Evolutionary conservation across 305 asterid genomes (phyloP).

Genomic region (Fraxinus velutina): DNA sequence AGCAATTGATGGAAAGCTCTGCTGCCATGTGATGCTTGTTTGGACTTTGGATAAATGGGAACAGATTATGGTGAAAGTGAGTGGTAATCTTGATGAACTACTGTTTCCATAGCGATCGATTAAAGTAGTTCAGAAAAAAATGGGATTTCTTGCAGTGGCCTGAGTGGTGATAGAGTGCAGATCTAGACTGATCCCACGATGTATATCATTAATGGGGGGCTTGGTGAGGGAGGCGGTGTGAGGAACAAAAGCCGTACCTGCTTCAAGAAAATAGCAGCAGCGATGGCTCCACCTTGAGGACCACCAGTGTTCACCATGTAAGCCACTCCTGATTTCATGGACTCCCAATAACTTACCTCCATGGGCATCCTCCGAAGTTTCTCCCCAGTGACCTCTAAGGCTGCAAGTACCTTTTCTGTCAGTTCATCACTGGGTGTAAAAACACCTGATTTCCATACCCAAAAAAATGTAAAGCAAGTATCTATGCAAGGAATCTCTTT

Average conservation of each 20-base stretch:
- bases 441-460: conserved; percentile 43
- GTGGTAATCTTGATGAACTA: not conserved
- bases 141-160: not conserved
- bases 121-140: too few relatives aligned
- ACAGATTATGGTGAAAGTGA: not conserved
- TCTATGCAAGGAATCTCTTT: not conserved
- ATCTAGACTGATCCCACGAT: not conserved
- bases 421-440: conserved; percentile 87
- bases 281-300: conserved; percentile 86
- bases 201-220: not conserved
- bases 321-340: conserved; percentile 90
- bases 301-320: conserved; percentile 94
- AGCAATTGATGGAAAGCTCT: not conserved
- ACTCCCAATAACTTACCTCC: conserved; percentile 90
- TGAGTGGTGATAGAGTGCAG: not conserved
- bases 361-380: conserved; percentile 89
- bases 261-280: conserved; percentile 93
- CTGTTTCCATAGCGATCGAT: not conserved
- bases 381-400: conserved; percentile 70
- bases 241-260: conserved; percentile 45
- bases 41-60: not conserved
- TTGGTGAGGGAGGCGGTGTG: not conserved
- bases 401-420: conserved; percentile 75
- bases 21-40: not conserved
- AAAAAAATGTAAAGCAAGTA: not conserved